phyloP scores from a whole-genome alignment of 1,284 basidiomycete genomes.

The Moesziomyces aphidis region DNA sequence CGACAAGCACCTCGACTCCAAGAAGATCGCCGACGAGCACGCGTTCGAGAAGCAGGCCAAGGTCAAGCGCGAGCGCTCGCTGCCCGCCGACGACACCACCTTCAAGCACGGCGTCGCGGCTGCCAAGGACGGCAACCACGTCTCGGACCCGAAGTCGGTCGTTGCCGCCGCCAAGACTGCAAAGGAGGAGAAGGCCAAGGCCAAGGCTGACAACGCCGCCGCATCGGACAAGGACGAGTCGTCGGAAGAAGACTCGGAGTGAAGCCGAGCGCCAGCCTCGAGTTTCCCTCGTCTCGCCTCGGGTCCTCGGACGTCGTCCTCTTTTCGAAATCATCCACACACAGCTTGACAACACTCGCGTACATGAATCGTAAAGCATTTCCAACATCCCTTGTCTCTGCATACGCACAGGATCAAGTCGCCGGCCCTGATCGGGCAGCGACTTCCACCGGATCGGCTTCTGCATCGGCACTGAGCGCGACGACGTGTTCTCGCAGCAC shows the following conservation, averaged over 20 bases:
- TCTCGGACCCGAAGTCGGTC: conserved; percentile 42
- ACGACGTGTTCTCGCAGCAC: conserved; percentile 18
- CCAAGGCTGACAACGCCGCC: conserved; percentile 16
- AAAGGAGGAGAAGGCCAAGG: conserved; percentile 41
- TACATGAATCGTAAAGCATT: neutral
- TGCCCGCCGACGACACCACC: conserved; percentile 40
- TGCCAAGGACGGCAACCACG: conserved; percentile 49
- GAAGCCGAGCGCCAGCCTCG: neutral
- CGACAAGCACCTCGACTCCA: conserved; percentile 45
- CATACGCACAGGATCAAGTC: no score
- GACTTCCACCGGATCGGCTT: neutral
- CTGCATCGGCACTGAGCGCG: neutral
- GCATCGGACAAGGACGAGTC: conserved; percentile 5
- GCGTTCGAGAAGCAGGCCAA: conserved; percentile 42
- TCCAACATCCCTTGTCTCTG: no score
- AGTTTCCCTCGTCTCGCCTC: no score
- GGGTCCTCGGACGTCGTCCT: no score
- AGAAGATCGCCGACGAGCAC: conserved; percentile 39
- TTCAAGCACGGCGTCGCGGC: conserved; percentile 52
- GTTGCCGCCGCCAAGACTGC: conserved; percentile 40
- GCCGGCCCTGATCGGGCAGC: neutral
- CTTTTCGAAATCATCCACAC: neutral
- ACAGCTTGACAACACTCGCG: neutral
- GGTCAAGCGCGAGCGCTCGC: conserved; percentile 30
- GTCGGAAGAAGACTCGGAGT: conserved; percentile 16